Percentiles rank a stretch among this genome's conserved stretches.
Evolutionary conservation across 306 rosid species (phyloP).

Genomic region (Morella rubra): DNA sequence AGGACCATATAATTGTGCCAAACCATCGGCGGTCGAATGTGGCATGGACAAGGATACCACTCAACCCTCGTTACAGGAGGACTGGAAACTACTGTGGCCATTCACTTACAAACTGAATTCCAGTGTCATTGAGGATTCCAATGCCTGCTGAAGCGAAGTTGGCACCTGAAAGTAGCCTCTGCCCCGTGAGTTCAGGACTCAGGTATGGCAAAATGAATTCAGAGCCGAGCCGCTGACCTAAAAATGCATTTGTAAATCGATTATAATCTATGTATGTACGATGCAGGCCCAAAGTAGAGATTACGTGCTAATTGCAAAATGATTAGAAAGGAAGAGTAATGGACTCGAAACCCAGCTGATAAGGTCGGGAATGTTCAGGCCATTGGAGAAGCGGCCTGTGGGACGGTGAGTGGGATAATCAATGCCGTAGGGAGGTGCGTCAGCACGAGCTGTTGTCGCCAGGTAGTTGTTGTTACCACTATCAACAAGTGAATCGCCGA

Average conservation of each 20-base stretch:
- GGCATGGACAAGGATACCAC: not conserved
- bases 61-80: not conserved
- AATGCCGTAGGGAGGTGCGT: conserved; percentile 69
- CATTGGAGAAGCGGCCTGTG: conserved; percentile 10
- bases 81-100: not conserved
- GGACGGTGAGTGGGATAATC: conserved; percentile 54
- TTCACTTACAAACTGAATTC: conserved; percentile 66
- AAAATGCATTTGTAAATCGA: not conserved
- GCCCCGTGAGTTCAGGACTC: conserved; percentile 62
- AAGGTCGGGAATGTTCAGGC: conserved; percentile 16
- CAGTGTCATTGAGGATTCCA: conserved; percentile 83
- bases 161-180: conserved; percentile 60
- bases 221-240: conserved; percentile 56
- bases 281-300: too few relatives aligned
- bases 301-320: not conserved
- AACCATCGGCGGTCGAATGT: too few relatives aligned
- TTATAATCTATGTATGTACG: not conserved
- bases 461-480: conserved; percentile 65
- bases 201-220: conserved; percentile 63
- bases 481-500: conserved; percentile 70
- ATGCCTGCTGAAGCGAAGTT: conserved; percentile 83
- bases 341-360: conserved; percentile 35
- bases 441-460: conserved; percentile 58
- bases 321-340: not conserved
- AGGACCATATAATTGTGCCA: too few relatives aligned